A percentile compares a stretch with the other conserved stretches of the same genome.
Evolutionary conservation across 2,329 filamentous ascomycete species (phyloP).

Genomic region (Aspergillus puulaauensis): DNA sequence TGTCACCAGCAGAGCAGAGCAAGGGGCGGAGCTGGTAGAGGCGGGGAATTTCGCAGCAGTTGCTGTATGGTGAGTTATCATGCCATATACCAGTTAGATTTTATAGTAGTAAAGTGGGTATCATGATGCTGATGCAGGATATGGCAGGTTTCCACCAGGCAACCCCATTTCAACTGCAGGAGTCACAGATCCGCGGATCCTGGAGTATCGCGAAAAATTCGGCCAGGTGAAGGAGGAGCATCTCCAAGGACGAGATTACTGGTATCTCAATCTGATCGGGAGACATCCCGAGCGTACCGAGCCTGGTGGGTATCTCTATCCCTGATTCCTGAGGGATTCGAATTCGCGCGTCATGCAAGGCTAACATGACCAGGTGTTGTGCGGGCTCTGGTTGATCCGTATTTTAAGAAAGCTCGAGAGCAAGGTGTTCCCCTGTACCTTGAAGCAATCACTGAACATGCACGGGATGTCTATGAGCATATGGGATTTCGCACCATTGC

Average conservation of each 20-base stretch:
- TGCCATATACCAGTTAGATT: too few species aligned
- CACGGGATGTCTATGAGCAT: not conserved
- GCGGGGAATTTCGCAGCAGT: not conserved
- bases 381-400: not conserved
- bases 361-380: conserved; percentile 1
- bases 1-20: not conserved
- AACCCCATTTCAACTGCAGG: not conserved
- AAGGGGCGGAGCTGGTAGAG: not conserved
- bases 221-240: not conserved
- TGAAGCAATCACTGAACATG: not conserved
- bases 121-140: not conserved
- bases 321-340: not conserved
- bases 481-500: not conserved
- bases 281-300: not conserved
- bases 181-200: not conserved
- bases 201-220: not conserved
- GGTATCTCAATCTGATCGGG: conserved; percentile 2
- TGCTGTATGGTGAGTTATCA: not conserved
- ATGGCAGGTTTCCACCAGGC: not conserved
- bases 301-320: not conserved
- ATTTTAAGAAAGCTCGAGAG: not conserved
- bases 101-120: not conserved
- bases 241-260: not conserved
- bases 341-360: not conserved
- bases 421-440: not conserved